Evolutionary conservation across 2,329 filamentous ascomycete genomes (phyloP), one percentile per base, ranked within the genome.

Genomic region (Colletotrichum eleusines): DNA sequence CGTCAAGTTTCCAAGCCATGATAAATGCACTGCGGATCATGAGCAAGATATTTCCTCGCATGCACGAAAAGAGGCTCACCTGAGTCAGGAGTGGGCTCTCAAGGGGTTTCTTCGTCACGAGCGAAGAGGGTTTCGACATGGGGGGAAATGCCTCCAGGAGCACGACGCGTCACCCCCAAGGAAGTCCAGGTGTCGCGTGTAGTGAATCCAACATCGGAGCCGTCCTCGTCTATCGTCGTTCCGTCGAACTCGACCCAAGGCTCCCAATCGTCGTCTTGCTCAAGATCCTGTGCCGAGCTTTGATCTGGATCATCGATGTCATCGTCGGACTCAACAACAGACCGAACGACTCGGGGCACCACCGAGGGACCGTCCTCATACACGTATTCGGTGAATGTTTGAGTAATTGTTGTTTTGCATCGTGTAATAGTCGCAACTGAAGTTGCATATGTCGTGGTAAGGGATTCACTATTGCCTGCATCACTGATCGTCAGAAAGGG

Each of bases 321-420:
- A n/a, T 42, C 18, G 12, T 26, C 44, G 33, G 26, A 28, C 23
- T 54, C 63, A 16, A 59, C 46, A n/a, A 60, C 20, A 9, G 66
- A 60, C n/a, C 61, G 60, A 26, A 42, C 61, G 31, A 38, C 31
- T 14, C 53, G 42, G 14, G 55, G 58, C 31, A 63, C 57, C 26
- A 53, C 63, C 9, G 71, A 57, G 5, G 71, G 38, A n/a, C 51
- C 67, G n/a, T 71, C 69, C 31, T 71, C 67, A 31, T 63, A 71
- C 31, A 73, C 42, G 46, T 62, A 73, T 40, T 66, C 53, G 8
- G 71, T 73, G 38, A 69, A 74, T 5, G 72, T 74, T 46, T 57
- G 71, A 26, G 71, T 74, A 50, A 74, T 54, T 14, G 72, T 73
- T 54, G 61, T 61, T 40, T 63, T 72, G 66, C 72, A 73, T 35